These are phyloP conservation scores for Populus tremula DNA, from an alignment of 345 rosid species.

Conservation along the genomic window DNA sequence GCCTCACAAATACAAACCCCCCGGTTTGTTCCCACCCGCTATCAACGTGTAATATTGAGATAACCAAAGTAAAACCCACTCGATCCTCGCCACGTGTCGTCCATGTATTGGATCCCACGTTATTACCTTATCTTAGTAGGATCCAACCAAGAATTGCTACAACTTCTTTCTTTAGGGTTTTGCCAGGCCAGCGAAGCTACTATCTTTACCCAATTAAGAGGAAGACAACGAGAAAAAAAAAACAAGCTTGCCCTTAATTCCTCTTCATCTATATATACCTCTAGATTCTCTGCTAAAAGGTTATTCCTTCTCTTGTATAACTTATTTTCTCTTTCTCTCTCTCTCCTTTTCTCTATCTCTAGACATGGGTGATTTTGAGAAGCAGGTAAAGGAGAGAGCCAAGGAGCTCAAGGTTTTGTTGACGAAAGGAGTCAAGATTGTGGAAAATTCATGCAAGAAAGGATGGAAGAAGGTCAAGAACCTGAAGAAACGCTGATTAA, in stretches of 20 bases:
- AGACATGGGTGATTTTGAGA: constrained; percentile 70
- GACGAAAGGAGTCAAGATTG: constrained; percentile 71
- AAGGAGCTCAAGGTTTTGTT: constrained; percentile 53
- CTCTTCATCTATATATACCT: background rate
- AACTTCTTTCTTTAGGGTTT: background rate
- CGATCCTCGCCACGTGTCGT: constrained; percentile 25
- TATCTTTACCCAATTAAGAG: background rate
- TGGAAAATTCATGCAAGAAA: constrained; percentile 75
- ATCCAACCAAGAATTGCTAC: background rate
- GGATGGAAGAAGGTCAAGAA: constrained; percentile 88
- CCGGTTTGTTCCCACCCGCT: background rate
- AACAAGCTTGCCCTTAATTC: background rate
- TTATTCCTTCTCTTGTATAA: background rate
- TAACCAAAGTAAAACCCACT: background rate
- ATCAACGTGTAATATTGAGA: constrained; percentile 21
- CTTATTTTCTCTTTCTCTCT: background rate
- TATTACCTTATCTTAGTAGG: background rate
- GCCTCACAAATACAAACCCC: too few relatives aligned
- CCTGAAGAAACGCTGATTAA: constrained; percentile 51
- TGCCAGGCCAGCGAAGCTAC: background rate
- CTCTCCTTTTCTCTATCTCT: background rate
- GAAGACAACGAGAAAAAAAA: background rate
- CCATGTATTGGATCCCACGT: constrained; percentile 37
- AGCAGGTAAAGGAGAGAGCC: constrained; percentile 77
- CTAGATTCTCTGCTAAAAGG: background rate